phyloP scores from a whole-genome alignment of 768 basidiomycete species.

The Tricholoma furcatifolium region DNA sequence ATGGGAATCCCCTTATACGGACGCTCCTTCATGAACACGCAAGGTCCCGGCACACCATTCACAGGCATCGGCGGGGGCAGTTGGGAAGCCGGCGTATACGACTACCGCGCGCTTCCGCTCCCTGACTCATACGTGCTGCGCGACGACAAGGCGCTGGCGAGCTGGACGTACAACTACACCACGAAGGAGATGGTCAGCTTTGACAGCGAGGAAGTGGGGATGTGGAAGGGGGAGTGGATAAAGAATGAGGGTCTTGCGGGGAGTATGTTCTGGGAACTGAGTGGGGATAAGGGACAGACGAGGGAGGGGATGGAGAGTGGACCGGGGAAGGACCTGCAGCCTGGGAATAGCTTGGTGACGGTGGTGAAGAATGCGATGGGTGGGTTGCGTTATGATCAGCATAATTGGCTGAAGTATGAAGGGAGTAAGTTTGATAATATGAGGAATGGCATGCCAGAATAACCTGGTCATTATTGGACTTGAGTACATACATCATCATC shows the following conservation, averaged over 20 bases:
- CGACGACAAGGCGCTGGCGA: constrained; percentile 69
- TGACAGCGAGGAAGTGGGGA: constrained; percentile 67
- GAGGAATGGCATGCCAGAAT: constrained; percentile 56
- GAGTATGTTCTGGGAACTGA: constrained; percentile 94
- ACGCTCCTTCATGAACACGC: constrained; percentile 82
- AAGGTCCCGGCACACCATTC: constrained; percentile 79
- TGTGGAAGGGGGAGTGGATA: constrained; percentile 82
- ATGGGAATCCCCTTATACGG: constrained; percentile 94
- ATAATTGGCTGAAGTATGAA: constrained; percentile 83
- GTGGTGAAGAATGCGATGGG: constrained; percentile 82
- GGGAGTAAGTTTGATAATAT: constrained; percentile 80
- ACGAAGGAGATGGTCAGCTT: constrained; percentile 83
- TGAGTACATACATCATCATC: too few species aligned
- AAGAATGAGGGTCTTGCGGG: constrained; percentile 75
- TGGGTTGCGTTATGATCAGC: constrained; percentile 52
- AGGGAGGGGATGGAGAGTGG: constrained; percentile 76
- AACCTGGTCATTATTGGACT: too few species aligned
- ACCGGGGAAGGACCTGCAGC: constrained; percentile 70
- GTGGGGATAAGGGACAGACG: constrained; percentile 73
- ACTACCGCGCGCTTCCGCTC: constrained; percentile 87
- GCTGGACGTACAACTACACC: constrained; percentile 78
- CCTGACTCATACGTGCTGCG: constrained; percentile 64
- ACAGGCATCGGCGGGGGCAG: constrained; percentile 82
- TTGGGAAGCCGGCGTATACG: constrained; percentile 92
- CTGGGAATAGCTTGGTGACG: constrained; percentile 68